Base-by-base conservation (phyloP, 345 rosid genomes). In the Angophora floribunda region DNA sequence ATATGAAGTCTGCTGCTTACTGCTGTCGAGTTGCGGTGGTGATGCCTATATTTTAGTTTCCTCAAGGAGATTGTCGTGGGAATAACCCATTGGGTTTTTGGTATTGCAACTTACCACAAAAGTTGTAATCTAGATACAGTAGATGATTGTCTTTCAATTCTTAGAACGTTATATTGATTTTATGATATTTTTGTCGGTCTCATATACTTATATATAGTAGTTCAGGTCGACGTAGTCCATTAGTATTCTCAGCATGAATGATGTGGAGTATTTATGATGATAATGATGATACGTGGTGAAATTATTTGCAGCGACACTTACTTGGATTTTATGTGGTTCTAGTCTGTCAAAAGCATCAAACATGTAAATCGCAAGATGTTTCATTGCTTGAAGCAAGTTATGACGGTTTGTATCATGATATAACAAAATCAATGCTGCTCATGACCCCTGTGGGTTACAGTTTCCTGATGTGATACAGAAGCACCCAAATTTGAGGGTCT, bases 1-100 rank as follows among this genome's bases (percentile, higher is more conserved):
- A 89, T 95, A 86, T 97, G 91, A 95, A 90, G 61, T 13, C 44
- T 59, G 52, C 47, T 63, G 85, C 86, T 55, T 67, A 26, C 67
- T 1, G 24, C 1, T 7, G 2, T 85, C 9, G 17, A 21, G 41
- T 70, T 36, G 67, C 55, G 15, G 49, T 63, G 41, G 15, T 26
- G 19, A 28, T 67, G 82, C 51, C 8, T 51, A 44, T 51, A 50
- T 13, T 51, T 52, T 49, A 15, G 53, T 32, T 10, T 86, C 45
- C 86, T 52, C 14, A 28, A 30, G 59, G 87, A 19, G 63, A n/a
- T 52, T 30, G 87, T 85, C 32, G 65, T n/a, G 87, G 63, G 16
- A 85, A 51, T 41, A 85, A 51, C 87, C 61, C 52, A 63, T 51
- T 51, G 82, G 82, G 49, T 7, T 36, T 41, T 49, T 75, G 82